Percentiles rank a stretch among this genome's conserved stretches.
Evolutionary conservation across 768 basidiomycete species (phyloP).

Genomic region (Mycena albidolilacea): DNA sequence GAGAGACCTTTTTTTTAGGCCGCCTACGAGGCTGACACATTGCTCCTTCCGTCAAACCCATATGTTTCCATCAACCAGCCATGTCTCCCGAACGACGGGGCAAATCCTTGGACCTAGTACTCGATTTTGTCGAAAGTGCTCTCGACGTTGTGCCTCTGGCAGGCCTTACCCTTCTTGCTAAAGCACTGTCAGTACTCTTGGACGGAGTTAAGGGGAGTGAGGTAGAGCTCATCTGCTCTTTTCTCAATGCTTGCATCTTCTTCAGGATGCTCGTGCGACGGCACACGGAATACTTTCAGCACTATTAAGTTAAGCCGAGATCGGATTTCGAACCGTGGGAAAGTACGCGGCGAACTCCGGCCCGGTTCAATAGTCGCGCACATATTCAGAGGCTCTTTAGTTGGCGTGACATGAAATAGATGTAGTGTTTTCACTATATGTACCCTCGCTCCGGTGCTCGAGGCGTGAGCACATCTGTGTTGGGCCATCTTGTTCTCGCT

Average conservation of each 20-base stretch:
- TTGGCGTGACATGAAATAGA: too few relatives aligned
- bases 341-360: too few relatives aligned
- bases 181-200: conserved; percentile 9
- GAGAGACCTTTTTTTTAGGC: too few relatives aligned
- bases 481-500: too few relatives aligned
- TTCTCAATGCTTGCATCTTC: not conserved
- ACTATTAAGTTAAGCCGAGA: too few relatives aligned
- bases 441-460: too few relatives aligned
- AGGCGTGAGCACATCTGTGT: too few relatives aligned
- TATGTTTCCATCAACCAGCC: not conserved
- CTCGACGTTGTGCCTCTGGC: conserved; percentile 12
- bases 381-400: too few relatives aligned
- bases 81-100: conserved; percentile 4
- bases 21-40: too few relatives aligned
- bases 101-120: conserved; percentile 8
- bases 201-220: conserved; percentile 10
- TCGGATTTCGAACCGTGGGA: too few relatives aligned
- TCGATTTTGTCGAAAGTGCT: not conserved
- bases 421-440: too few relatives aligned
- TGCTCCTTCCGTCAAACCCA: not conserved
- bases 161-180: conserved; percentile 10
- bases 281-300: conserved; percentile 4
- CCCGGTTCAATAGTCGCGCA: too few relatives aligned
- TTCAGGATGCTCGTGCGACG: conserved; percentile 12
- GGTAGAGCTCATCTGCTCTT: not conserved